A percentile compares a stretch with the other conserved stretches of the same genome.
Evolutionary conservation across 805 yeast species (phyloP).

Genomic region (Nakazawaea ernobii): DNA sequence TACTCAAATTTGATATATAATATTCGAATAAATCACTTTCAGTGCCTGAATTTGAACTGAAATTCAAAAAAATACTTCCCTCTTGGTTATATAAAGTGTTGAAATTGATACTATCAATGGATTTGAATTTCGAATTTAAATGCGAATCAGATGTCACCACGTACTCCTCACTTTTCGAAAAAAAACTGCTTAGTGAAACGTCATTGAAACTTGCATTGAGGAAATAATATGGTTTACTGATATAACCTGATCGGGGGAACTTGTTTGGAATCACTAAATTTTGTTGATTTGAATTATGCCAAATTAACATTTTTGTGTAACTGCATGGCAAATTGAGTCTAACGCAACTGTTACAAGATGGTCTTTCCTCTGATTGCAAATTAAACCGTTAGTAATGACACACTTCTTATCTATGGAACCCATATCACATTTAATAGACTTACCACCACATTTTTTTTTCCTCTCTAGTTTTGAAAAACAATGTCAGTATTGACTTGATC

Average conservation of each 20-base stretch:
- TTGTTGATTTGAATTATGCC: conserved; percentile 7
- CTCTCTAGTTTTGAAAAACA: background rate
- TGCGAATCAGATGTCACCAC: background rate
- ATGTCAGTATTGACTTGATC: background rate
- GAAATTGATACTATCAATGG: background rate
- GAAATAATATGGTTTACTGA: background rate
- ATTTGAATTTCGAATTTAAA: background rate
- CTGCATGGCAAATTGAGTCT: conserved; percentile 7
- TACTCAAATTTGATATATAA: conserved; percentile 10
- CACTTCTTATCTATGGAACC: background rate
- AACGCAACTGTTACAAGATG: conserved; percentile 5
- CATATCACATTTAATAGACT: background rate
- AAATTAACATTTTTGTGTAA: conserved; percentile 5
- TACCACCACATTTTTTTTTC: conserved; percentile 12
- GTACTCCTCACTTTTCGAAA: background rate
- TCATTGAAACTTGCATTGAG: background rate
- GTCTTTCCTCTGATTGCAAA: conserved; percentile 8
- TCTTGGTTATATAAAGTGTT: background rate
- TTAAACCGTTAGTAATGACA: background rate
- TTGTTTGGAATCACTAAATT: background rate
- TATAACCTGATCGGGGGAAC: background rate
- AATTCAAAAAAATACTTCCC: conserved; percentile 2
- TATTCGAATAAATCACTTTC: conserved; percentile 11
- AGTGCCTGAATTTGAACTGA: conserved; percentile 8
- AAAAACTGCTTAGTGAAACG: background rate